Percentiles rank a stretch among this genome's conserved stretches.
These are phyloP conservation scores for Phytophthora sp. DNA, from an alignment of 352 stramenopile species.

Conservation along the genomic window DNA sequence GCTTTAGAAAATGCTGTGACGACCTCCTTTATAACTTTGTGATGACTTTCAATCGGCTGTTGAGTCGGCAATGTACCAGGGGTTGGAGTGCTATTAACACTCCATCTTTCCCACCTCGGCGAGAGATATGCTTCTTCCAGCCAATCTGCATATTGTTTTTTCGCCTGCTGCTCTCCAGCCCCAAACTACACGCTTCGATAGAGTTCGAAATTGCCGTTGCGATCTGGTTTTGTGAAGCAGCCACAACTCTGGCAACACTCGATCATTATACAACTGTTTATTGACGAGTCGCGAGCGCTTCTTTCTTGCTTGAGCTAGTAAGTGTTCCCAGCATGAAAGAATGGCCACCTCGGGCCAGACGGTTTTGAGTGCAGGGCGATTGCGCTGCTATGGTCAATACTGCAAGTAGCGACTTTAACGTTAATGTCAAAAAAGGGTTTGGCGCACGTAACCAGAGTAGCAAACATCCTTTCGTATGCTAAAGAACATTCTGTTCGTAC, in stretches of 20 bases:
- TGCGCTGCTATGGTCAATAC: not conserved
- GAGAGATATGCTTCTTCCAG: not conserved
- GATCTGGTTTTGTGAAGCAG: not conserved
- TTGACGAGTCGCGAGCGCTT: not conserved
- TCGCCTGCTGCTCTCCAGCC: not conserved
- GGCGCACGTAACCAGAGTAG: not conserved
- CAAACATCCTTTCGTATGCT: constrained; percentile 3
- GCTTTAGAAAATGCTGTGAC: not conserved
- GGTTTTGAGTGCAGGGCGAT: not conserved
- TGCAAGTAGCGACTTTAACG: not conserved
- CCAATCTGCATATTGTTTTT: not conserved
- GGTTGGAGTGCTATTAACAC: not conserved
- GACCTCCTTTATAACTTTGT: constrained; percentile 11
- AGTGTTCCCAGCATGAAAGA: constrained; percentile 4
- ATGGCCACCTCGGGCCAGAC: constrained; percentile 1
- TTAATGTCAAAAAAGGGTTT: not conserved
- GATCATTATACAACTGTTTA: constrained; percentile 1
- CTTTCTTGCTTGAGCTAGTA: not conserved
- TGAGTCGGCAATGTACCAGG: not conserved
- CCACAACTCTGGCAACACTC: not conserved
- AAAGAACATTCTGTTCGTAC: not conserved
- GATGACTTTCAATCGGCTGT: constrained; percentile 5
- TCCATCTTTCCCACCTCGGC: not conserved
- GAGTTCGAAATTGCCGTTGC: not conserved
- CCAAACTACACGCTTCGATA: not conserved